phyloP scores from a whole-genome alignment of 768 basidiomycete species.

The Termitomyces sp. region DNA sequence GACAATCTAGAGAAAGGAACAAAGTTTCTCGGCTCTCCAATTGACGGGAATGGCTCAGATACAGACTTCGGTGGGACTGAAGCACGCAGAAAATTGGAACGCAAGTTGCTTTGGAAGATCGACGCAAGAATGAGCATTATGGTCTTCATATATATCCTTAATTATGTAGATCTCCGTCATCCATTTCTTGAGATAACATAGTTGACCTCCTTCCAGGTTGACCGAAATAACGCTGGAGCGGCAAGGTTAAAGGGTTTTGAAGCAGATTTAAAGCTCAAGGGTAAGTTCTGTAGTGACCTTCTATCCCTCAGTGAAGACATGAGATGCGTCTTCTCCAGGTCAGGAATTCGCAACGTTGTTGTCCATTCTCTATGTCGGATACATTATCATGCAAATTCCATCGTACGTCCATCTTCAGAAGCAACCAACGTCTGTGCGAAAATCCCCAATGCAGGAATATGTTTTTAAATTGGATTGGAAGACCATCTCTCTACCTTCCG shows the following conservation, averaged over 20 bases:
- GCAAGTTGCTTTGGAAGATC: constrained; percentile 38
- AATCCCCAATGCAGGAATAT: constrained; percentile 44
- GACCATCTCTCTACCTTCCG: constrained; percentile 60
- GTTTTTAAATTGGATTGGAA: constrained; percentile 56
- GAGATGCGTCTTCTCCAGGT: not conserved
- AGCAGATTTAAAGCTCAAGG: constrained; percentile 48
- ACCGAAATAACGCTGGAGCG: constrained; percentile 67
- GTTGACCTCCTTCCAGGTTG: constrained; percentile 44
- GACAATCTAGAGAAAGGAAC: constrained; percentile 7
- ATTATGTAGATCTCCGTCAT: constrained; percentile 23
- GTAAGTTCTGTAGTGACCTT: constrained; percentile 13
- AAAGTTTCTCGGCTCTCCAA: not conserved
- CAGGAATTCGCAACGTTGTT: constrained; percentile 57
- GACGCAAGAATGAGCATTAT: constrained; percentile 45
- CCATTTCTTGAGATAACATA: not conserved
- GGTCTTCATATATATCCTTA: constrained; percentile 41
- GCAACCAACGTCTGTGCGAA: not conserved
- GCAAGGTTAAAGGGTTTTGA: constrained; percentile 65
- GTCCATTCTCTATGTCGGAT: constrained; percentile 61
- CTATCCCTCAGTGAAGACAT: not conserved
- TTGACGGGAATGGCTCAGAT: constrained; percentile 15
- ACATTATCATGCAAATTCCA: constrained; percentile 67
- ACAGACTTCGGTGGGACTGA: constrained; percentile 22
- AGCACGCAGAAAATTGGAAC: constrained; percentile 24
- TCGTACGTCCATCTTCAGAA: constrained; percentile 36